These are phyloP conservation scores for Herpetospermum pedunculosum DNA, from an alignment of 306 rosid genomes.

Conservation along the genomic window DNA sequence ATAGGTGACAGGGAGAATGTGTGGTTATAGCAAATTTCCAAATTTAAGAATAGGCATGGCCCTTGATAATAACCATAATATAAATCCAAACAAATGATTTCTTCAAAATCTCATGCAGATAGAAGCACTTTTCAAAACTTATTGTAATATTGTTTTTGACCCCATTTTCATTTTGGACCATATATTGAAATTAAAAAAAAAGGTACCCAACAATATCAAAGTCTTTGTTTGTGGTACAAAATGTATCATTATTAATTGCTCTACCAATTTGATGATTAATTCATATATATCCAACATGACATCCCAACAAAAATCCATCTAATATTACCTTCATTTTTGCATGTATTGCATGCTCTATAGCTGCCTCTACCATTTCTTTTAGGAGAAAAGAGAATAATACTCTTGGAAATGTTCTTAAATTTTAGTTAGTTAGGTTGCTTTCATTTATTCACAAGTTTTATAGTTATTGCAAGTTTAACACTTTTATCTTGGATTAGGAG, in stretches of 20 bases:
- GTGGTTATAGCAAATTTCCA: neutral
- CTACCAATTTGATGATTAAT: neutral
- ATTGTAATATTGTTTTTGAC: neutral
- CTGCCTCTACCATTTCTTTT: neutral
- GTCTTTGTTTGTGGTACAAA: neutral
- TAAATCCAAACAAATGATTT: constrained; percentile 2
- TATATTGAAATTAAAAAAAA: neutral
- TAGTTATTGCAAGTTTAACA: neutral
- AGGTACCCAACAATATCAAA: neutral
- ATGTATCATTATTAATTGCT: neutral
- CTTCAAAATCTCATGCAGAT: neutral
- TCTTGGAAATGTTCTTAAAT: neutral
- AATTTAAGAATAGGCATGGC: constrained; percentile 1
- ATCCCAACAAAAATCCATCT: neutral
- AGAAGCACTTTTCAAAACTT: constrained; percentile 1
- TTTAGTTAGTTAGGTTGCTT: neutral
- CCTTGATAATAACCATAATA: neutral
- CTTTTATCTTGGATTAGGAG: neutral
- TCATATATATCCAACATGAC: neutral
- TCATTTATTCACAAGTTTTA: neutral
- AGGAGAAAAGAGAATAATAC: too few species aligned
- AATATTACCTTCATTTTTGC: neutral
- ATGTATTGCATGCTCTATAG: neutral
- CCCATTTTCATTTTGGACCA: neutral
- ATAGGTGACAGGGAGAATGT: neutral